Percentiles rank a stretch among this genome's conserved stretches.
Evolutionary conservation across 2,329 filamentous ascomycete genomes (phyloP).

Genomic region (Daldinia eschscholtzii): DNA sequence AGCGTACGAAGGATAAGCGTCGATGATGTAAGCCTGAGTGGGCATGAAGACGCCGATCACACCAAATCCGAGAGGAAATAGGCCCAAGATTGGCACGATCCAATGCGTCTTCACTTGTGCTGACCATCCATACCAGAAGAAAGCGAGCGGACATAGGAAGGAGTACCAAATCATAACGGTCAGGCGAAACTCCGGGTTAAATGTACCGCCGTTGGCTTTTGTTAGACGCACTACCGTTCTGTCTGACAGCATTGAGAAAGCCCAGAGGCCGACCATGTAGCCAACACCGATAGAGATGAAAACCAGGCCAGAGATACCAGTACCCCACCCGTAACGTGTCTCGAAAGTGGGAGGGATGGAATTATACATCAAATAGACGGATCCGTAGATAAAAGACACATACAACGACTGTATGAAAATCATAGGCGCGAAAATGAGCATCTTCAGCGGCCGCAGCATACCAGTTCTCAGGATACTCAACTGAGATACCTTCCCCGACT

Average conservation of each 20-base stretch:
- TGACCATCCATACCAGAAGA: conserved; percentile 54
- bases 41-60: conserved; percentile 52
- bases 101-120: conserved; percentile 48
- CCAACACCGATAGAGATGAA: conserved; percentile 63
- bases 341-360: conserved; percentile 65
- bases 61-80: conserved; percentile 50
- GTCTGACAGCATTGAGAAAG: conserved; percentile 61
- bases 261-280: conserved; percentile 56
- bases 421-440: conserved; percentile 64
- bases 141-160: conserved; percentile 47
- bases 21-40: conserved; percentile 54
- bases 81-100: conserved; percentile 51
- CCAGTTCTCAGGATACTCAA: conserved; percentile 55
- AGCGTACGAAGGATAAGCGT: conserved; percentile 52
- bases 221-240: conserved; percentile 61
- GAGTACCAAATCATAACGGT: conserved; percentile 48
- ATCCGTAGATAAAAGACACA: conserved; percentile 65
- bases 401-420: conserved; percentile 62
- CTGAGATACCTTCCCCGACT: conserved; percentile 45
- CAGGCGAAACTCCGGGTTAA: conserved; percentile 51
- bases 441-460: conserved; percentile 64
- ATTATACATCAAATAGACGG: conserved; percentile 67
- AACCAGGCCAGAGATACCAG: conserved; percentile 62
- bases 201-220: conserved; percentile 55
- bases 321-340: conserved; percentile 60